Conservation (phyloP, 1,284 basidiomycete genomes). For the Malassezia yamatoensis region DNA sequence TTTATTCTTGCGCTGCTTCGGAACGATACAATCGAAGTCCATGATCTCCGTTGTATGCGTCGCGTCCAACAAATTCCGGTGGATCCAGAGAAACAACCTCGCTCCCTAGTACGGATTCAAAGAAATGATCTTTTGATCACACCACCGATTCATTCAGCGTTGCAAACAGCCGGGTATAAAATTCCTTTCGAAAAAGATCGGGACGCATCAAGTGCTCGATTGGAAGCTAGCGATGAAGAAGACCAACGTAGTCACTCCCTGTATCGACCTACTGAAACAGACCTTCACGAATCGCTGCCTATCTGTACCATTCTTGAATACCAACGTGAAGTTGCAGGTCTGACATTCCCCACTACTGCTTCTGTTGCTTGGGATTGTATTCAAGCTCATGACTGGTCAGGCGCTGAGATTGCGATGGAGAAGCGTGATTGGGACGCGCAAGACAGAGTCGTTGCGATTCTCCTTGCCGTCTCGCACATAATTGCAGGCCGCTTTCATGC, state of each 20-base stretch:
- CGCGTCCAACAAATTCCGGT: conserved; percentile 24
- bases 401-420: neutral
- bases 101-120: conserved; percentile 20
- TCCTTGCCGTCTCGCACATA: conserved; percentile 22
- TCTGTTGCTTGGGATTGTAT: neutral
- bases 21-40: conserved; percentile 38
- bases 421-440: neutral
- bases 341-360: neutral
- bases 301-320: neutral
- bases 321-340: neutral
- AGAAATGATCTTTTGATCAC: neutral
- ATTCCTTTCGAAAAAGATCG: neutral
- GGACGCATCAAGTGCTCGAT: neutral
- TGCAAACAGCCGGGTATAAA: too few relatives aligned
- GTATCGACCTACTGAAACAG: neutral
- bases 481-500: conserved; percentile 19
- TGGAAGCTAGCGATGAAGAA: neutral
- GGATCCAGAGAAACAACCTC: conserved; percentile 23
- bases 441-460: neutral
- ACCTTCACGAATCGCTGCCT: neutral
- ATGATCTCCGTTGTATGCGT: conserved; percentile 21
- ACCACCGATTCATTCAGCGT: neutral
- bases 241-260: neutral
- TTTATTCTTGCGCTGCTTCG: conserved; percentile 35
- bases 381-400: neutral